Conservation (phyloP, 2,329 filamentous ascomycete species). For the Alternaria viburni region DNA sequence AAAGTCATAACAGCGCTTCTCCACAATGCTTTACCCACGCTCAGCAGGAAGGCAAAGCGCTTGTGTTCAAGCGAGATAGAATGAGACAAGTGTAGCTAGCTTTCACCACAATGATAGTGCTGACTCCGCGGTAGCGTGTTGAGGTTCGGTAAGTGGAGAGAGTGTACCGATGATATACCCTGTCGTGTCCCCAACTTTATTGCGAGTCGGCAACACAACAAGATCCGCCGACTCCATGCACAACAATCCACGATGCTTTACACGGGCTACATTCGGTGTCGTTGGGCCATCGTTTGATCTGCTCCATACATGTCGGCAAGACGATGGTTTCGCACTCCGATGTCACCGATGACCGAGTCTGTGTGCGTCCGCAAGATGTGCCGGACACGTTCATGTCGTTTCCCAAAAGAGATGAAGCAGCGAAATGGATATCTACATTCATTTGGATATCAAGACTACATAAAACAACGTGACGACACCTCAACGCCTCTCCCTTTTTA, state of each 20-base stretch:
- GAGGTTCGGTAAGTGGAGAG: not conserved
- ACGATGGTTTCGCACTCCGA: not conserved
- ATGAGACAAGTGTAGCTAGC: too few species aligned
- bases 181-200: not conserved
- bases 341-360: not conserved
- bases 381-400: not conserved
- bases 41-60: too few species aligned
- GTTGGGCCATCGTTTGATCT: not conserved
- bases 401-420: not conserved
- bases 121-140: not conserved
- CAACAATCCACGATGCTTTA: not conserved
- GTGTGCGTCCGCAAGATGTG: not conserved
- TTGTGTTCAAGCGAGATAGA: too few species aligned
- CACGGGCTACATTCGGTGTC: not conserved
- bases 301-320: not conserved
- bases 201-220: not conserved
- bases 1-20: too few species aligned
- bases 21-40: too few species aligned
- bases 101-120: not conserved
- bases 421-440: not conserved
- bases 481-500: conserved; percentile 7
- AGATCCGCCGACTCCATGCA: not conserved
- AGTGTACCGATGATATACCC: not conserved
- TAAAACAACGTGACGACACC: not conserved
- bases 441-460: not conserved